Base-by-base conservation (phyloP, 2,329 filamentous ascomycete species). In the Corynespora cassiicola region DNA sequence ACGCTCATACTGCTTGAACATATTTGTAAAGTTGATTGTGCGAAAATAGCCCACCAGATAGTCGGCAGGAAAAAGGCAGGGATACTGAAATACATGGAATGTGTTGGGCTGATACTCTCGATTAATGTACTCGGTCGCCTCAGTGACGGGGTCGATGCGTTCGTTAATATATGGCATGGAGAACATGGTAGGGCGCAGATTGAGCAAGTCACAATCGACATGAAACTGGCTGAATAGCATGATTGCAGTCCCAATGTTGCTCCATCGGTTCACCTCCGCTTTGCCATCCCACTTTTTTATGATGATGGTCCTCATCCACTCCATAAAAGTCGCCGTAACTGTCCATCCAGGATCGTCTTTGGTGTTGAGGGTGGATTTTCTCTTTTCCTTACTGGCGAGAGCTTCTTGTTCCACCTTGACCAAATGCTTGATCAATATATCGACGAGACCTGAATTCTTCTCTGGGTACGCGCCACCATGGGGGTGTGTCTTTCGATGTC, bases 21-120 rank as follows among this genome's bases (percentile, higher is more conserved):
- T 97, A 11, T 80, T 80, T 0, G 88, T 82, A 56, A 94, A 90
- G 61, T 96, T 96, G 58, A 96, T 85, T 4, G 89, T 82, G 12
- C 92, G 85, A 64, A 97, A 96, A 63, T 90, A 95, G 0, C 83
- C 84, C 3, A 95, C 85, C 3, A 95, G 72, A 1, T 82, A 82
- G 0, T 84, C 77, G 0, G 85, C 78, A 14, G 79, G 83, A 56
- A 96, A 96, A 0, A 97, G 75, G 59, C 87, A 95, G 0, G 88
- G 83, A 48, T 87, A 89, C 42, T 90, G 85, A 3, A 97, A 73
- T 1, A 97, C 72, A 65, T 96, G 90, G 15, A 85, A 72, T 18
- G 74, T 81, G 51, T 84, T 83, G 42, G 77, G 81, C 20, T 82
- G 84, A 0, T 72, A 44, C 82, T 84, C 4, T 78, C 75, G 35